Conservation (phyloP, 345 rosid genomes). For the Salix koriyanagi region DNA sequence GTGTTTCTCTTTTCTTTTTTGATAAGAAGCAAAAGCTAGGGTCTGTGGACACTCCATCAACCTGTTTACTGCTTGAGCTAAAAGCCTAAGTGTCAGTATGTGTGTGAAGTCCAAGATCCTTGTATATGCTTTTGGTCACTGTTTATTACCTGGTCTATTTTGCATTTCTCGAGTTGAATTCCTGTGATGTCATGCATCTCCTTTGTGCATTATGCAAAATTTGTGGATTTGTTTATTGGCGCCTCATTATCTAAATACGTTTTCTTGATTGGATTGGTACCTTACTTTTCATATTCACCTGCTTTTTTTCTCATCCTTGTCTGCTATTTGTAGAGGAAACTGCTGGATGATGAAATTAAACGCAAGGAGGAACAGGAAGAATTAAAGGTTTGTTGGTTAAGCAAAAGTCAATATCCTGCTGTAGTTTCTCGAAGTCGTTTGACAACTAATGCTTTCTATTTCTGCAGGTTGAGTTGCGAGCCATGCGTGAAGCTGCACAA, state of each 20-base stretch:
- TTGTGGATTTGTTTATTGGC: neutral
- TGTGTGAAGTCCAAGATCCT: neutral
- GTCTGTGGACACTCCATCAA: neutral
- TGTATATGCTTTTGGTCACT: neutral
- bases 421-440: conserved; percentile 8
- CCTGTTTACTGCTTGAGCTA: neutral
- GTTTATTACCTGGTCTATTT: neutral
- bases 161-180: neutral
- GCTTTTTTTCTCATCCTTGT: neutral
- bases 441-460: conserved; percentile 8
- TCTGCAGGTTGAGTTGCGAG: conserved; percentile 63
- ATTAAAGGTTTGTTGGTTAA: conserved; percentile 59
- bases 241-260: neutral
- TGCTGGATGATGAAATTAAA: conserved; percentile 84
- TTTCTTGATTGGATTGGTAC: neutral
- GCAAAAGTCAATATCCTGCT: neutral
- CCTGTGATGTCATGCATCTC: neutral
- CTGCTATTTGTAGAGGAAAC: conserved; percentile 56
- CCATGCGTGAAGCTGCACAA: conserved; percentile 90
- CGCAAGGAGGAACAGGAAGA: conserved; percentile 79
- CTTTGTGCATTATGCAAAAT: neutral
- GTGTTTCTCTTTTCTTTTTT: neutral
- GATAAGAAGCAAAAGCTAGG: neutral
- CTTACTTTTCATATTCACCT: neutral
- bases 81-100: neutral